Base-by-base conservation (phyloP, 2,329 filamentous ascomycete species). In the Fusarium brachygibbosum region DNA sequence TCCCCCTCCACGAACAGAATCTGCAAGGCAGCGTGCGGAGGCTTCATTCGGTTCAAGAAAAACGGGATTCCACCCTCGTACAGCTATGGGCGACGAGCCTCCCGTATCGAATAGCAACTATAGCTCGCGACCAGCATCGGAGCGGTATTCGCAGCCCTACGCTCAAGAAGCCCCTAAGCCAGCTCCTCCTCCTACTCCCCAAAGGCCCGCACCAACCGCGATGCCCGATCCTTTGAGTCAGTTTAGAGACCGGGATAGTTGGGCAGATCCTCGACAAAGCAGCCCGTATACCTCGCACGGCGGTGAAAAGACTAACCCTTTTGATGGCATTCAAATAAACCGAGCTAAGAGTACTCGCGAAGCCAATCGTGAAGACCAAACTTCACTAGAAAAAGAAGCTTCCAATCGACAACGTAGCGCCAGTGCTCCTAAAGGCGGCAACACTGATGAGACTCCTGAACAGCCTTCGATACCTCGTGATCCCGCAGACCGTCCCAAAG, bases 231-330 rank as follows among this genome's bases (percentile, higher is more conserved):
- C 84, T 3, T 72, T 87, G 41, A 82, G 79, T 23, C 79, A 82
- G 51, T 86, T 87, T 60, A 80, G 81, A 71, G 76, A 79, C 3
- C 66, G 64, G 38, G 81, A 84, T 6, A 76, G 76, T 1, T 80
- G 79, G 42, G 58, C 79, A 41, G 85, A 88, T 62, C 75, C 77
- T n/a, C 82, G 87, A n/a, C 82, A 87, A 56, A 86, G 86, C 69
- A 86, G 85, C 8, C 87, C 87, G 0, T 90, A 90, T 72, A 81
- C 83, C 41, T 83, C 81, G 2, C 82, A 85, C 32, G 82, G 85
- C 14, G 87, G 88, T 34, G 88, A 90, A 75, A 89, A 85, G 77
- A 85, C 86, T 6, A 84, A 88, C 45, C 83, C 86, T 0, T 88
- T 87, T 61, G 86, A 87, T 44, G 83, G 81, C 3, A 77, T 75